Conservation (phyloP, 345 rosid genomes). For the Lenwebbia sp. region DNA sequence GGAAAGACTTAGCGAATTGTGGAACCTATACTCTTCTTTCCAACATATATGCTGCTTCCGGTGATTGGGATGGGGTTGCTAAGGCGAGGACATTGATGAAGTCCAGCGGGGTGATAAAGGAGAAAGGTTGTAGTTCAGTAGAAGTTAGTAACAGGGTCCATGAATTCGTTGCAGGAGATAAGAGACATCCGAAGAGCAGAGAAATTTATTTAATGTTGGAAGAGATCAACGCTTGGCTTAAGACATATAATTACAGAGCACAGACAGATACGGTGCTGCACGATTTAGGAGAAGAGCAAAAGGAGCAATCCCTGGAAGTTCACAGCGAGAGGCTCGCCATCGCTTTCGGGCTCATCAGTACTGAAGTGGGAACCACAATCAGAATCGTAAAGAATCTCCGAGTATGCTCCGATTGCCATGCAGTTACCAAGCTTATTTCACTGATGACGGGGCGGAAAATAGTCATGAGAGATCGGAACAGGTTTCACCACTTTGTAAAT, state of each 20-base stretch:
- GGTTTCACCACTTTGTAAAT: conserved; percentile 69
- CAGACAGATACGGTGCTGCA: conserved; percentile 40
- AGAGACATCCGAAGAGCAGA: conserved; percentile 31
- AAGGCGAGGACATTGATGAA: conserved; percentile 65
- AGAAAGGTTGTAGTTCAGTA: conserved; percentile 60
- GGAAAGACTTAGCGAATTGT: conserved; percentile 31
- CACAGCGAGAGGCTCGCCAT: conserved; percentile 70
- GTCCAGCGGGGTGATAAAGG: conserved; percentile 44
- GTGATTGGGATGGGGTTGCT: conserved; percentile 50
- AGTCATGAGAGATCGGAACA: conserved; percentile 63
- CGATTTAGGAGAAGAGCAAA: conserved; percentile 35
- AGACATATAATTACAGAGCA: conserved; percentile 20
- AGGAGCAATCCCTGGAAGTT: conserved; percentile 47
- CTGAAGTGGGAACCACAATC: conserved; percentile 35
- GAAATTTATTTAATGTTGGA: conserved; percentile 41
- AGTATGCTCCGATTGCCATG: conserved; percentile 63
- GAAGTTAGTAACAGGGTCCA: conserved; percentile 41
- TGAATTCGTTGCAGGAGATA: conserved; percentile 47
- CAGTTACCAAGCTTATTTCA: conserved; percentile 41
- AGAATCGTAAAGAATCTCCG: conserved; percentile 61
- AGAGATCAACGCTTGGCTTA: conserved; percentile 33
- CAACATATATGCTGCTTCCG: conserved; percentile 47
- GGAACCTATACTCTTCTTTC: conserved; percentile 66
- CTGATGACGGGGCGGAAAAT: conserved; percentile 52
- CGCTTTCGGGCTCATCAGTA: conserved; percentile 58